A percentile compares a stretch with the other conserved stretches of the same genome.
Evolutionary conservation across 2,329 filamentous ascomycete species (phyloP).

Genomic region (Pseudocercospora musae): DNA sequence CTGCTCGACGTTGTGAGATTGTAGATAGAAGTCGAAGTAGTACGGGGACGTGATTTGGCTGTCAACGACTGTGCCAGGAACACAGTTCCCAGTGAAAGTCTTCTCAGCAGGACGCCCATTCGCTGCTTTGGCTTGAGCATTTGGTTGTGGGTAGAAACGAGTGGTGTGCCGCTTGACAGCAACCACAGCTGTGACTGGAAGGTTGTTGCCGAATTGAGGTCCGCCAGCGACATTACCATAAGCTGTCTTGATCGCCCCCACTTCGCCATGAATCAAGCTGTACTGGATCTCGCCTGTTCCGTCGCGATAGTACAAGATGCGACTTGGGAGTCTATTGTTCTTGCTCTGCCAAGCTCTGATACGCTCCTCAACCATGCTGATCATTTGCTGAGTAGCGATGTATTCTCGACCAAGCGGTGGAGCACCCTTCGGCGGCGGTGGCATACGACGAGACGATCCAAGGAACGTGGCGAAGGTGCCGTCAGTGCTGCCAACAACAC

Average conservation of each 20-base stretch:
- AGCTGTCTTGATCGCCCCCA: too few species aligned
- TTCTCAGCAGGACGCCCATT: constrained; percentile 19
- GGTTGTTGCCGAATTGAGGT: constrained; percentile 4
- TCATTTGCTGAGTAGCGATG: too few species aligned
- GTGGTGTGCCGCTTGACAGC: too few species aligned
- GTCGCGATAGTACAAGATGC: constrained; percentile 37
- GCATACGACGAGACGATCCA: too few species aligned
- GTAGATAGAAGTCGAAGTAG: constrained; percentile 37
- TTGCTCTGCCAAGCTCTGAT: constrained; percentile 7
- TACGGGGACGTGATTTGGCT: constrained; percentile 25
- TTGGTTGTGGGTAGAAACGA: background rate
- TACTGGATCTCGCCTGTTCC: constrained; percentile 38
- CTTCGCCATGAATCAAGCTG: background rate
- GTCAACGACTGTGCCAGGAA: constrained; percentile 27
- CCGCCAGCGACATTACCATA: too few species aligned
- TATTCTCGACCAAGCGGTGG: too few species aligned
- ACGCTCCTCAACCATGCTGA: background rate
- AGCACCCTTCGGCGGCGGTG: too few species aligned
- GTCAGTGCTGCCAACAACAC: too few species aligned
- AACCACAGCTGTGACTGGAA: constrained; percentile 3
- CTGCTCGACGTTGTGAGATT: constrained; percentile 32
- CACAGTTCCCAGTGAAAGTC: too few species aligned
- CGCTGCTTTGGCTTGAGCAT: background rate
- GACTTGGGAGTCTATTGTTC: constrained; percentile 27
- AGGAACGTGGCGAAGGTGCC: too few species aligned